phyloP scores from a whole-genome alignment of 139 green algal species.

The Limnomonas spitsbergensis region DNA sequence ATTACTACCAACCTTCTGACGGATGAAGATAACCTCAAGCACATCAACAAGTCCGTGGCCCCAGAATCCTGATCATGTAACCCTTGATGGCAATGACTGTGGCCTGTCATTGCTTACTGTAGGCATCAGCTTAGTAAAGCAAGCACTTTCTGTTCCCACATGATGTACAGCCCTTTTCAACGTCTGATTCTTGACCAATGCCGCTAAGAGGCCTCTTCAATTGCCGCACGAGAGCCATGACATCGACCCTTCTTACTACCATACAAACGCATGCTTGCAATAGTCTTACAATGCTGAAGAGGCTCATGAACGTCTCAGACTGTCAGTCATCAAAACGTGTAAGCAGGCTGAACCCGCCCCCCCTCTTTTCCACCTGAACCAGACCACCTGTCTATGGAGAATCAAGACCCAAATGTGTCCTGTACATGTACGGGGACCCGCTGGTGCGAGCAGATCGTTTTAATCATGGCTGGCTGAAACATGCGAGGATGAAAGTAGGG shows the following conservation, averaged over 20 bases:
- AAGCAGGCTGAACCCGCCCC: no score
- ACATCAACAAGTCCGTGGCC: constrained; percentile 36
- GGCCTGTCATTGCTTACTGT: neutral
- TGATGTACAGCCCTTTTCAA: neutral
- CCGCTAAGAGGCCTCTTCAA: no score
- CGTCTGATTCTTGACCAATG: no score
- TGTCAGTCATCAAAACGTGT: no score
- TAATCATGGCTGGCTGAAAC: no score
- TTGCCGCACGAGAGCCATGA: no score
- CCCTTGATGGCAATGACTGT: neutral
- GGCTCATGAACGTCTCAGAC: no score
- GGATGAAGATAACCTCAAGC: constrained; percentile 42
- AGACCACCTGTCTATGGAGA: neutral
- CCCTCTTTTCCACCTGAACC: no score
- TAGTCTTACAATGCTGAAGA: no score
- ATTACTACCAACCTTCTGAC: constrained; percentile 48
- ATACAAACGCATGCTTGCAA: no score
- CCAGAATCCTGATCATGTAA: neutral
- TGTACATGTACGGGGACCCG: constrained; percentile 55
- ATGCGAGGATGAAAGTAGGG: no score
- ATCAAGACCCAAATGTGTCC: constrained; percentile 9
- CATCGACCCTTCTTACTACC: no score
- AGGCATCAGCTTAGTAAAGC: neutral
- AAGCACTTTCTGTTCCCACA: neutral
- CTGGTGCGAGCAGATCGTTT: constrained; percentile 9